phyloP scores from a whole-genome alignment of 164 flowering plant genomes.

The Euptelea pleiosperma region DNA sequence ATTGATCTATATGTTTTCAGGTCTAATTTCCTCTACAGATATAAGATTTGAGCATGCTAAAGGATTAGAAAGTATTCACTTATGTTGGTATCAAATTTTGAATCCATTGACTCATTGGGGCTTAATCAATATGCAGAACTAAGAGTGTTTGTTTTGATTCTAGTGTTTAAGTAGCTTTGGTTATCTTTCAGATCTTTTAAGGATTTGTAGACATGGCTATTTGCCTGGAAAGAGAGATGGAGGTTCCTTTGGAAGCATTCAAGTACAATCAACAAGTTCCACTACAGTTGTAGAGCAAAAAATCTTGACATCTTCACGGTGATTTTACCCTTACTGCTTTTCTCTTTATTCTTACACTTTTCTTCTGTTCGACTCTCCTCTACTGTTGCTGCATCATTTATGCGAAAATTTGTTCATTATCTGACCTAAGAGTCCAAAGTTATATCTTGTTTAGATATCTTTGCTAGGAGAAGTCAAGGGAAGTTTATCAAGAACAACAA shows the following conservation, averaged over 20 bases:
- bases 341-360: neutral
- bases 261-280: conserved; percentile 15
- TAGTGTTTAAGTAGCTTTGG: conserved; percentile 2
- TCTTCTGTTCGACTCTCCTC: neutral
- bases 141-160: neutral
- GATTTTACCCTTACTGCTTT: conserved; percentile 12
- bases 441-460: conserved; percentile 22
- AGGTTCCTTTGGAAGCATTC: conserved; percentile 9
- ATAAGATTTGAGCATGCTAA: too few relatives aligned
- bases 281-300: conserved; percentile 16
- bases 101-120: neutral
- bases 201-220: conserved; percentile 19
- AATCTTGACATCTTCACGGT: conserved; percentile 21
- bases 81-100: too few relatives aligned
- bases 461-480: conserved; percentile 20
- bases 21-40: neutral
- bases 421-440: conserved; percentile 3
- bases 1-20: neutral
- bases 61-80: too few relatives aligned
- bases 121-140: neutral
- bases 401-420: neutral
- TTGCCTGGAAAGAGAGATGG: conserved; percentile 21
- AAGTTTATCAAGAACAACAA: conserved; percentile 20
- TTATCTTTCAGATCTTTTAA: conserved; percentile 26
- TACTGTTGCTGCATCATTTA: conserved; percentile 3